Evolutionary conservation across 2,329 filamentous ascomycete genomes (phyloP).

Genomic region (Coleophoma cylindrospora): DNA sequence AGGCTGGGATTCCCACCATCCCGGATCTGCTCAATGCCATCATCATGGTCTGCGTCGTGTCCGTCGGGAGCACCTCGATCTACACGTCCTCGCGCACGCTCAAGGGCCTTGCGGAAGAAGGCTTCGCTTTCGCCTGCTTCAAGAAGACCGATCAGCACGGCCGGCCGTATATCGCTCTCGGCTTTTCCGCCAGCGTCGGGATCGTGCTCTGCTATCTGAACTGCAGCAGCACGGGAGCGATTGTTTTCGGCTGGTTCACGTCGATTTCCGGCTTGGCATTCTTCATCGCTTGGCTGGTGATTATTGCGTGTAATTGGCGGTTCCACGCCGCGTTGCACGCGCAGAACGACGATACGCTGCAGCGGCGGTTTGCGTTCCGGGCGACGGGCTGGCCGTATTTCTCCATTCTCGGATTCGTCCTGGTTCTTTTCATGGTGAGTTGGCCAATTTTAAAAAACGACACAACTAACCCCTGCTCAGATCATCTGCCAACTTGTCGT

Average conservation of each 20-base stretch:
- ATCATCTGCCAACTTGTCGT: constrained; percentile 63
- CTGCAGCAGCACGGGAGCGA: constrained; percentile 46
- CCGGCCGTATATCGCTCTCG: constrained; percentile 43
- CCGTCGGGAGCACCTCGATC: constrained; percentile 49
- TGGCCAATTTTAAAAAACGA: neutral
- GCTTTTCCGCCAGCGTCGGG: constrained; percentile 48
- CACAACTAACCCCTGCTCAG: neutral
- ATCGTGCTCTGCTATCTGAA: constrained; percentile 57
- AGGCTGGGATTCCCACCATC: constrained; percentile 42
- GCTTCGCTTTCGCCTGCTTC: constrained; percentile 49
- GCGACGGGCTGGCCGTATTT: constrained; percentile 46
- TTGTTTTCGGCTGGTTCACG: constrained; percentile 65
- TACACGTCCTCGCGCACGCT: constrained; percentile 54
- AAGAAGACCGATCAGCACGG: constrained; percentile 49
- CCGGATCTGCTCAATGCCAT: constrained; percentile 51
- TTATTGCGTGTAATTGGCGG: constrained; percentile 53
- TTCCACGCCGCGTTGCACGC: constrained; percentile 51
- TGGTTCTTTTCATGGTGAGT: constrained; percentile 50
- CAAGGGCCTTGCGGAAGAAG: constrained; percentile 49
- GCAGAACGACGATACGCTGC: constrained; percentile 30
- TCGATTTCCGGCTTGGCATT: constrained; percentile 62
- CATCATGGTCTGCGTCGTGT: constrained; percentile 49
- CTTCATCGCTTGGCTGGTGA: constrained; percentile 62
- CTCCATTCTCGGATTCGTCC: constrained; percentile 57
- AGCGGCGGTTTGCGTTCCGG: constrained; percentile 33